Percentiles rank a stretch among this genome's conserved stretches.
Evolutionary conservation across 305 asterid genomes (phyloP).

Genomic region (Fraxinus platypoda): DNA sequence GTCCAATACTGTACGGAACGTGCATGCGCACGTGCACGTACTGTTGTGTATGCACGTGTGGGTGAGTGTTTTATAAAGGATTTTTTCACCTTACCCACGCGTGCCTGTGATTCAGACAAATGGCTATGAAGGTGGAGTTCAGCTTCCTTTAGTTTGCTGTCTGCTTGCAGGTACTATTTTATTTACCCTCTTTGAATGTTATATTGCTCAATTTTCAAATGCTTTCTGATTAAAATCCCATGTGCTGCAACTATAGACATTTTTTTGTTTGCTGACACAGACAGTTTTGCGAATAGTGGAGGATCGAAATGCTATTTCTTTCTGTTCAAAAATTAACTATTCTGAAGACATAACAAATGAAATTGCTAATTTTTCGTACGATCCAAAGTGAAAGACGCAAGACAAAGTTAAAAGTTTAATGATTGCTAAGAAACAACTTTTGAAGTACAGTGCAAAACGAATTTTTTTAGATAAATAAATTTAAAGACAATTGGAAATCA

Average conservation of each 20-base stretch:
- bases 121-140: constrained; percentile 17
- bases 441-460: neutral
- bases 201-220: constrained; percentile 10
- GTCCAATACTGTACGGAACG: neutral
- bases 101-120: constrained; percentile 33
- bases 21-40: neutral
- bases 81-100: constrained; percentile 16
- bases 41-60: neutral
- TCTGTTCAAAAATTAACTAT: neutral
- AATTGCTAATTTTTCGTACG: neutral
- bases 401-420: neutral
- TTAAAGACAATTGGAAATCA: no score
- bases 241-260: neutral
- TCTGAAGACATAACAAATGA: neutral
- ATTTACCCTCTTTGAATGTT: neutral
- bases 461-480: no score
- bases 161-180: constrained; percentile 4
- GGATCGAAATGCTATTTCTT: neutral
- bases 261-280: constrained; percentile 1
- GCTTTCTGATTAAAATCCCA: neutral
- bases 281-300: neutral
- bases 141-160: constrained; percentile 21
- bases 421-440: neutral
- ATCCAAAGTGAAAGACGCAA: no score
- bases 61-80: neutral